These are phyloP conservation scores for Cucumis variabilis DNA, from an alignment of 331 rosid species.

Conservation along the genomic window DNA sequence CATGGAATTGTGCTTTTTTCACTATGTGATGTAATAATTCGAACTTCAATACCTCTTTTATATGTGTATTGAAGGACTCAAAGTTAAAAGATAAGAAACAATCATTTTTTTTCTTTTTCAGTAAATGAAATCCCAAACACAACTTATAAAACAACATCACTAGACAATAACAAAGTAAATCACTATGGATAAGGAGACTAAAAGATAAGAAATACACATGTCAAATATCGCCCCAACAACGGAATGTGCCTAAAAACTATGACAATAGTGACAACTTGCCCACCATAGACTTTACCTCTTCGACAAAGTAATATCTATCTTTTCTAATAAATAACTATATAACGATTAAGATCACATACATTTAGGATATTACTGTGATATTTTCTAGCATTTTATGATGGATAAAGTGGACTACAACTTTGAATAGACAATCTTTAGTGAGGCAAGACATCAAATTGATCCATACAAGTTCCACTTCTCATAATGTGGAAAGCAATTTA, in stretches of 20 bases:
- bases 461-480: not conserved
- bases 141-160: not conserved
- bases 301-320: not conserved
- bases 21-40: no score
- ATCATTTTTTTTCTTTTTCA: no score
- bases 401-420: not conserved
- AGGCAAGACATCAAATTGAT: not conserved
- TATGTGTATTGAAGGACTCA: not conserved
- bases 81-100: not conserved
- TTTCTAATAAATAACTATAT: not conserved
- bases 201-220: no score
- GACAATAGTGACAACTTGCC: no score
- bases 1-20: not conserved
- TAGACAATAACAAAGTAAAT: not conserved
- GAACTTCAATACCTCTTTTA: not conserved
- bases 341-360: not conserved
- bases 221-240: not conserved
- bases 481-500: not conserved
- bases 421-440: not conserved
- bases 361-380: not conserved
- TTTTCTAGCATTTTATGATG: not conserved
- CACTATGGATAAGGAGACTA: not conserved
- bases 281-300: no score
- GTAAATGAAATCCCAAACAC: not conserved
- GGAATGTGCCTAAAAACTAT: no score